Base-by-base conservation (phyloP, 2,329 filamentous ascomycete species). In the Talaromyces verruculosus region DNA sequence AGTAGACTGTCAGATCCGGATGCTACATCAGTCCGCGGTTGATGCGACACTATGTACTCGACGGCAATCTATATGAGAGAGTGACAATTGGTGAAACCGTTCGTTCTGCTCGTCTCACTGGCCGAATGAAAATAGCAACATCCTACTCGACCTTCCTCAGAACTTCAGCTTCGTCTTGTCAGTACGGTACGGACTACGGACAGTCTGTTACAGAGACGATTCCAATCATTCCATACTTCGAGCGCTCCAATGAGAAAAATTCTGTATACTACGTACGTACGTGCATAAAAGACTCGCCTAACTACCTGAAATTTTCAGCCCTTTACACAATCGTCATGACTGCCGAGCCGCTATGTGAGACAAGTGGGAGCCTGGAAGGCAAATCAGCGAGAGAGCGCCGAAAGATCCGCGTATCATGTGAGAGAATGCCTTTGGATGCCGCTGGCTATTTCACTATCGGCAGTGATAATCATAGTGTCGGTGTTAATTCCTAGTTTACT, bases 311-410 rank as follows among this genome's bases (percentile, higher is more conserved):
- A n/a, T n/a, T 35, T 35, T 19, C 30, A 37, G 30, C 28, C 45
- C 45, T 47, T 47, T 47, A 25, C 19, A 47, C 45, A 13, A 25
- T 47, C 19, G 19, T 30, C 45, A 49, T 49, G 22, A 57, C 33
- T 15, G 53, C 30, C 53, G 53, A 30, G 30, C n/a, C 39, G 15
- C 22, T 37, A 61, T 10, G 37, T 61, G 59, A 61, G 17, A 58
- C 63, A 60, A 61, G 63, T 61, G 51, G 71, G 67, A 28, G 73
- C 11, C 10, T 61, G 51, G 71, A 67, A 28, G 73, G 15, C 10
- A 68, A 67, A 8, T 65, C 61, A 5, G 71, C 64, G 19, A 68
- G 30, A 55, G n/a, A 64, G 30, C 67, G n/a, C 58, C 45, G 28
- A 65, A 8, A 30, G 71, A 13, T 41, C 66, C 66, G 33, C 47